These are phyloP conservation scores for Hysterangium stoloniferum DNA, from an alignment of 768 basidiomycete species.

Conservation along the genomic window DNA sequence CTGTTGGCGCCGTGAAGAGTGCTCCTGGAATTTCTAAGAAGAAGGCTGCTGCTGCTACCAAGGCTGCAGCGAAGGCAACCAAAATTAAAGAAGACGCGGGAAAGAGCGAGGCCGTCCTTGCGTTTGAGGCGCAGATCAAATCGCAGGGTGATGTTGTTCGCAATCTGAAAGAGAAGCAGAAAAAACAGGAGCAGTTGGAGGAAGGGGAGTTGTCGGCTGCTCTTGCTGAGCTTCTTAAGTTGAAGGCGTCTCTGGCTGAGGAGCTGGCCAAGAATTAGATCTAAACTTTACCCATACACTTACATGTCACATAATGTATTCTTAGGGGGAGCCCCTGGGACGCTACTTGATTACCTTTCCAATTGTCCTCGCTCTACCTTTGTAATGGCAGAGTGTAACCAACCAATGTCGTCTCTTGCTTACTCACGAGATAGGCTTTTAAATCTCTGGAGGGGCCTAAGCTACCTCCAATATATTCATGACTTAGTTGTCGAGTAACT, in stretches of 20 bases:
- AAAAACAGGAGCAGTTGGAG: constrained; percentile 49
- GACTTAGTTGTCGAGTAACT: too few relatives aligned
- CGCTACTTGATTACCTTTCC: too few relatives aligned
- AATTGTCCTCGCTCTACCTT: too few relatives aligned
- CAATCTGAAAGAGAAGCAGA: constrained; percentile 52
- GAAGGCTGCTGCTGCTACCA: constrained; percentile 42
- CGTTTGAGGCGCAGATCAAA: constrained; percentile 65
- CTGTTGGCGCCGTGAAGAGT: constrained; percentile 33
- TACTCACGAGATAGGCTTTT: too few relatives aligned
- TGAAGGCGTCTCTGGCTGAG: constrained; percentile 52
- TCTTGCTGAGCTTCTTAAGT: constrained; percentile 53
- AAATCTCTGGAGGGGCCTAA: too few relatives aligned
- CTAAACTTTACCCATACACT: not conserved
- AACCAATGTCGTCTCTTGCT: too few relatives aligned
- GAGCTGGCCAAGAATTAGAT: constrained; percentile 9
- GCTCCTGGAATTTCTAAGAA: constrained; percentile 44
- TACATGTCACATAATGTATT: too few relatives aligned
- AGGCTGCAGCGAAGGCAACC: constrained; percentile 38
- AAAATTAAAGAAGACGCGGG: constrained; percentile 31
- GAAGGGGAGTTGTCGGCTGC: constrained; percentile 55
- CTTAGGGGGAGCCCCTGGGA: too few relatives aligned
- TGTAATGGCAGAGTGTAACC: too few relatives aligned
- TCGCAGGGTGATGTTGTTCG: constrained; percentile 73
- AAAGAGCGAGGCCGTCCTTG: constrained; percentile 65
- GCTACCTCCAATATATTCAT: too few relatives aligned